Evolutionary conservation across 2,329 filamentous ascomycete species (phyloP), one percentile per base, ranked within the genome.

Genomic region (Colletotrichum scovillei): DNA sequence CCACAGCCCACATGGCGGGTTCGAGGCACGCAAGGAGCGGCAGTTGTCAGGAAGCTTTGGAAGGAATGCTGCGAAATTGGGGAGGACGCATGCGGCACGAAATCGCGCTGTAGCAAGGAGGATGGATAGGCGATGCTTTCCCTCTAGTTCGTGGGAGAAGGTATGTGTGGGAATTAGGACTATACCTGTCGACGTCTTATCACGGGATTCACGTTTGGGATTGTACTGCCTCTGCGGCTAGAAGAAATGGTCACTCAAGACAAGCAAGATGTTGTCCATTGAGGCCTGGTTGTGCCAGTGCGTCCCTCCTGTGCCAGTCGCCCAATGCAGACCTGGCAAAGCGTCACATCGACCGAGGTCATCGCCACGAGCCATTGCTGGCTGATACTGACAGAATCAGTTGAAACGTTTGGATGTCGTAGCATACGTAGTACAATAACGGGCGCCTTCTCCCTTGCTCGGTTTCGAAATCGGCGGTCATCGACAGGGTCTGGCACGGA

Each of bases 141-240:
- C 62, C 42, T 57, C 55, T 60, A 26, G 32, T 49, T 63, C 32
- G 52, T 42, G 55, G 49, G 49, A 60, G 67, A 71, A 66, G 63
- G 35, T 56, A 67, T 66, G n/a, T 73, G 67, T 62, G 32, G 60
- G 69, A 38, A 65, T 58, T 60, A 49, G 67, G 56, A 63, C 65
- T 66, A 66, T 65, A 62, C 71, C 67, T 70, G 67, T 60, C 56
- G 56, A 66, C 60, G 68, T 65, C 26, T 66, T 69, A 56, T 69
- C 46, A 56, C 35, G 42, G 67, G 67, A 66, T 67, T 67, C 62
- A 66, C 46, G 60, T 57, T 65, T 57, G 67, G 67, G 56, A 62
- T 71, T 53, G 56, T 42, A 16, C 70, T 66, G 60, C 62, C 62
- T 62, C 49, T 65, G 35, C 28, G 67, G 71, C 67, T 71, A 73